Percentiles rank a stretch among this genome's conserved stretches.
Evolutionary conservation across 192 early-diverging fungal species (phyloP).

Genomic region (Jimgerdemannia lactiflua): DNA sequence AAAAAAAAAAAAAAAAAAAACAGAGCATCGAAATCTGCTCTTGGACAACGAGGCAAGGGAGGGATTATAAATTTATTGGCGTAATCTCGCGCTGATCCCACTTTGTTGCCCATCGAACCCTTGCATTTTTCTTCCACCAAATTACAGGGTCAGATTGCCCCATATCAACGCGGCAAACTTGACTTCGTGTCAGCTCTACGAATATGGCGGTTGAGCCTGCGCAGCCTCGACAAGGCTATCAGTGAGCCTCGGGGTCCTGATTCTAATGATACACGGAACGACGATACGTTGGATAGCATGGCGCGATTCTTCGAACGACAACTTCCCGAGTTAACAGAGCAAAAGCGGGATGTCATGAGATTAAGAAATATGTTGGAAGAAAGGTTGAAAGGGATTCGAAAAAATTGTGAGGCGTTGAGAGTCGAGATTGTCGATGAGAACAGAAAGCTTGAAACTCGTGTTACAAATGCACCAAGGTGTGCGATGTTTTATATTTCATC

Average conservation of each 20-base stretch:
- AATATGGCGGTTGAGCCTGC: background rate
- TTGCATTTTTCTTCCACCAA: background rate
- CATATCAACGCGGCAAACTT: background rate
- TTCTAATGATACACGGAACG: background rate
- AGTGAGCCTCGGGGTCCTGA: background rate
- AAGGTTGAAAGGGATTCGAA: background rate
- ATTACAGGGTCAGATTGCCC: background rate
- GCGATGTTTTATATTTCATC: background rate
- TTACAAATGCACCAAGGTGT: background rate
- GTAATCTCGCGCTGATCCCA: too few relatives aligned
- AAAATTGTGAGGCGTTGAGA: background rate
- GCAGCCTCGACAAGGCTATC: background rate
- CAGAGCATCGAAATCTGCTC: too few relatives aligned
- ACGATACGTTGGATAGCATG: background rate
- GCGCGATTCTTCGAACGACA: background rate
- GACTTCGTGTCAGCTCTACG: background rate
- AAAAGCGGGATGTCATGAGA: background rate
- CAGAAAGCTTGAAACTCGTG: background rate
- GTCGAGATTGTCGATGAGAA: background rate
- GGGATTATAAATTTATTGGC: too few relatives aligned
- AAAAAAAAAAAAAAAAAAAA: too few relatives aligned
- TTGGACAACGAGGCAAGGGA: too few relatives aligned
- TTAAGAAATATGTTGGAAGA: background rate
- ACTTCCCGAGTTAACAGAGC: background rate
- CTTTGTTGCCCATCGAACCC: too few relatives aligned